phyloP scores from a whole-genome alignment of 148 eudicot species.

The Vaccinium darrowii region DNA sequence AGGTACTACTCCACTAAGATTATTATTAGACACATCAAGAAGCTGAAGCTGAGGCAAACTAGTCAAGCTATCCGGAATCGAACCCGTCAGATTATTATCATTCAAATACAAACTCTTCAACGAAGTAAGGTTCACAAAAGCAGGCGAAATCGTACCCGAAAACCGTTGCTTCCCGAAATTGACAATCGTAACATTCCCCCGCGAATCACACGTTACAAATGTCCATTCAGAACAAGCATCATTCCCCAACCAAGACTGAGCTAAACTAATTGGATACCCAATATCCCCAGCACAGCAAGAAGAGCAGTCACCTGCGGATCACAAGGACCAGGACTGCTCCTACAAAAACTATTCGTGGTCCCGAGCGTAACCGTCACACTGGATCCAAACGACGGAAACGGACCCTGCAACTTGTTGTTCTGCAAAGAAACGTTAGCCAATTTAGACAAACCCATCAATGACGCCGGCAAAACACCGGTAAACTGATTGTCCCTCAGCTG shows the following conservation, averaged over 20 bases:
- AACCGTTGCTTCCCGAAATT: slow-evolving; percentile 49
- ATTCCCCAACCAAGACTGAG: slow-evolving; percentile 63
- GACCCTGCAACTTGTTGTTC: slow-evolving; percentile 66
- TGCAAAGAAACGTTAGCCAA: slow-evolving; percentile 46
- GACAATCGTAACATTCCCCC: slow-evolving; percentile 29
- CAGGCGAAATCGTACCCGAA: slow-evolving; percentile 58
- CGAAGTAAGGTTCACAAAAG: slow-evolving; percentile 45
- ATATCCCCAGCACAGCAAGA: slow-evolving; percentile 46
- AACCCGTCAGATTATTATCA: slow-evolving; percentile 54
- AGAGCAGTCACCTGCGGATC: slow-evolving; percentile 56
- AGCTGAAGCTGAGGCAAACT: slow-evolving; percentile 36
- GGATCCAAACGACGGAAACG: slow-evolving; percentile 38
- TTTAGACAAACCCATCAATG: slow-evolving; percentile 38
- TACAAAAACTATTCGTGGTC: slow-evolving; percentile 45
- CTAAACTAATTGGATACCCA: slow-evolving; percentile 51
- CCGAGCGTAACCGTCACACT: slow-evolving; percentile 32
- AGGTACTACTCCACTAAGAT: slow-evolving; percentile 55
- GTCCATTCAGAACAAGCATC: slow-evolving; percentile 57
- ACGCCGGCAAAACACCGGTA: slow-evolving; percentile 52
- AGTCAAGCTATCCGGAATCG: slow-evolving; percentile 48
- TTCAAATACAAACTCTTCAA: slow-evolving; percentile 37
- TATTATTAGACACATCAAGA: slow-evolving; percentile 61
- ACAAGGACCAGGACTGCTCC: slow-evolving; percentile 52
- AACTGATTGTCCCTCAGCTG: slow-evolving; percentile 58
- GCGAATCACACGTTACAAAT: slow-evolving; percentile 37